Conservation (phyloP, 2,329 filamentous ascomycete species). For the Colletotrichum sp. region DNA sequence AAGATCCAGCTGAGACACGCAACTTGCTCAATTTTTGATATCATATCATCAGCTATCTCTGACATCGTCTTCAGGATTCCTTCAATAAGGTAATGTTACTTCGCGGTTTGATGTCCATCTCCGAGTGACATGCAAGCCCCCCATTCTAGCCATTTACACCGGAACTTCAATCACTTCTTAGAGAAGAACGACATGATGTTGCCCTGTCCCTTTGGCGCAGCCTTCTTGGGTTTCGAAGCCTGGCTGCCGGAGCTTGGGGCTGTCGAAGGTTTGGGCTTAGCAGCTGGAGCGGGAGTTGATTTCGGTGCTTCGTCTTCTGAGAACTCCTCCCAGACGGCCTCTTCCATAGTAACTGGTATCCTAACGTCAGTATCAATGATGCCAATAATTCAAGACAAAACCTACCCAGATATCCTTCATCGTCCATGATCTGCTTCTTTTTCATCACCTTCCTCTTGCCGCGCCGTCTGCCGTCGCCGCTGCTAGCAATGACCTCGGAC, state of each 20-base stretch:
- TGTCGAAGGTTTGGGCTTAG: slow-evolving; percentile 53
- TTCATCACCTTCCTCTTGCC: slow-evolving; percentile 83
- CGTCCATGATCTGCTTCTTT: slow-evolving; percentile 86
- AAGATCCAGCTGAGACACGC: neutral
- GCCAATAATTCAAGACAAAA: slow-evolving; percentile 11
- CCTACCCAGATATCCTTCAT: slow-evolving; percentile 87
- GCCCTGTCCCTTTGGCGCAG: slow-evolving; percentile 69
- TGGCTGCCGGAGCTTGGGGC: slow-evolving; percentile 51
- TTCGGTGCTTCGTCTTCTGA: slow-evolving; percentile 80
- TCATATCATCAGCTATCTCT: neutral
- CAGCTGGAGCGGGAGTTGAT: slow-evolving; percentile 40
- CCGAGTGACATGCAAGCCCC: neutral
- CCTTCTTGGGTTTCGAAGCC: slow-evolving; percentile 58
- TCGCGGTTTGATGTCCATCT: neutral
- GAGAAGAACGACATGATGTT: slow-evolving; percentile 93
- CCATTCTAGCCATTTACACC: neutral
- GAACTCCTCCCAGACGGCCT: slow-evolving; percentile 88
- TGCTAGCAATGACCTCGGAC: slow-evolving; percentile 58
- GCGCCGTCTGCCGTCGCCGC: slow-evolving; percentile 68
- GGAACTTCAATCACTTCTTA: slow-evolving; percentile 67
- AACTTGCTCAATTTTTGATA: neutral
- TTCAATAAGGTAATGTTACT: neutral
- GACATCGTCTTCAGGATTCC: neutral
- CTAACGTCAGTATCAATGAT: slow-evolving; percentile 2
- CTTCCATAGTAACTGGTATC: slow-evolving; percentile 79